Evolutionary conservation across 192 early-diverging fungal species (phyloP), one percentile per base, ranked within the genome.

Genomic region (Backusella psychrophila): DNA sequence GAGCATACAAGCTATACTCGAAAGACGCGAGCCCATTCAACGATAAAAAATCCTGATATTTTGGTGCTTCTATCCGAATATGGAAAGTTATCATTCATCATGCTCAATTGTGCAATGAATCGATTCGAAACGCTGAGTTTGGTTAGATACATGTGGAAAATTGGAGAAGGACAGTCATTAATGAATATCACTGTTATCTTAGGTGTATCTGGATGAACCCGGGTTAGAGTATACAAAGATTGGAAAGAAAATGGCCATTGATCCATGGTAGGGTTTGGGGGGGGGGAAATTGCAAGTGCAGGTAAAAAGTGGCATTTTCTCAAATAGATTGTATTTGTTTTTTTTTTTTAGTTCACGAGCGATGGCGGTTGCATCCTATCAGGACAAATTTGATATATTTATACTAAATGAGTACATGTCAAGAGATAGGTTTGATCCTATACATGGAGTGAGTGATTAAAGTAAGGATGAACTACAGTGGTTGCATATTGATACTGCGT

Each of bases 181-280:
- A 35, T 75, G 33, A 33, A 33, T 33, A 33, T 33, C 33, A 33
- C 5, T 23, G 4, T 68, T n/a, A 17, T 44, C 7, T 21, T 34
- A 75, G 76, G 49, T 77, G 12, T 41, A 67, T 9, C 44, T 78
- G 38, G 56, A 21, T 65, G 52, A 36, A 1, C 79, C 79, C 4
- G 79, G 79, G 31, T 56, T 69, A 1, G 75, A 77, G 6, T 74
- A 74, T 42, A 46, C n/a, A 35, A 77, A 77, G 29, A 35, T 76
- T n/a, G 72, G 72, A 6, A 80, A 76, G 42, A 80, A 73, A 17
- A 34, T 80, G n/a, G 79, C 79, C 6, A 52, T 77, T 19, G 79
- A 80, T 77, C 79, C 79, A 73, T 72, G 35, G 79, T 80, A 80
- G 34, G 72, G 29, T 29, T 33, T 23, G 5, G 17, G 11, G 6